A percentile compares a stretch with the other conserved stretches of the same genome.
phyloP scores from a whole-genome alignment of 768 basidiomycete species.

The Amanita rubescens region DNA sequence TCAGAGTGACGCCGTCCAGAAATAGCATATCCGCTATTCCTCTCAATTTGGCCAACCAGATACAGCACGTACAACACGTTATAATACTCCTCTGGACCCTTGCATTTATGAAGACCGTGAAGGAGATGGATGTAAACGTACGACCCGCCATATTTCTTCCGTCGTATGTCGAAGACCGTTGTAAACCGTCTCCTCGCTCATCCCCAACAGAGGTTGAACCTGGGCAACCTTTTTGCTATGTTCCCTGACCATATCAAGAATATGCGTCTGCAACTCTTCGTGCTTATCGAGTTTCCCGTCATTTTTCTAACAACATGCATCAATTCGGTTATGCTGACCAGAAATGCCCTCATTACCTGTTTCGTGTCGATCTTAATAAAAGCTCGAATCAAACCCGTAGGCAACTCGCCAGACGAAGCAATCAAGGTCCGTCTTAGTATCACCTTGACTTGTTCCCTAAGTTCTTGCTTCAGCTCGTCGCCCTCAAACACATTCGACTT shows the following conservation, averaged over 20 bases:
- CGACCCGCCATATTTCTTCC: not conserved
- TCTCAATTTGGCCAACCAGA: too few species aligned
- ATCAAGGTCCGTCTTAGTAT: not conserved
- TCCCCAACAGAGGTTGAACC: not conserved
- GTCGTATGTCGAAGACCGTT: not conserved
- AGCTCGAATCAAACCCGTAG: not conserved
- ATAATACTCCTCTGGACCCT: too few species aligned
- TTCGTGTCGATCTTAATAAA: not conserved
- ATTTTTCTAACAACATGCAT: not conserved
- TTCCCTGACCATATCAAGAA: not conserved
- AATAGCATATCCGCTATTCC: too few species aligned
- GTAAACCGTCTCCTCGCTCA: not conserved
- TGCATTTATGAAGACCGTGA: not conserved
- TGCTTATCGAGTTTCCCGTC: not conserved
- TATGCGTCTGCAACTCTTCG: not conserved
- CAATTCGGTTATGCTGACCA: too few species aligned
- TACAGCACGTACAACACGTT: too few species aligned
- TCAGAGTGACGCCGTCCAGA: too few species aligned
- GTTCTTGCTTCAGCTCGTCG: not conserved
- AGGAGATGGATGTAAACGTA: not conserved
- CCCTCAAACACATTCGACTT: not conserved
- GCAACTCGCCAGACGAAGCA: not conserved
- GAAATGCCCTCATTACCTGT: not conserved
- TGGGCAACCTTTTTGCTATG: slow-evolving; percentile 1
- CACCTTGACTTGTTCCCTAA: not conserved